Percentiles rank a stretch among this genome's conserved stretches.
Conservation (phyloP, 768 basidiomycete species). For the Boletales sp. region DNA sequence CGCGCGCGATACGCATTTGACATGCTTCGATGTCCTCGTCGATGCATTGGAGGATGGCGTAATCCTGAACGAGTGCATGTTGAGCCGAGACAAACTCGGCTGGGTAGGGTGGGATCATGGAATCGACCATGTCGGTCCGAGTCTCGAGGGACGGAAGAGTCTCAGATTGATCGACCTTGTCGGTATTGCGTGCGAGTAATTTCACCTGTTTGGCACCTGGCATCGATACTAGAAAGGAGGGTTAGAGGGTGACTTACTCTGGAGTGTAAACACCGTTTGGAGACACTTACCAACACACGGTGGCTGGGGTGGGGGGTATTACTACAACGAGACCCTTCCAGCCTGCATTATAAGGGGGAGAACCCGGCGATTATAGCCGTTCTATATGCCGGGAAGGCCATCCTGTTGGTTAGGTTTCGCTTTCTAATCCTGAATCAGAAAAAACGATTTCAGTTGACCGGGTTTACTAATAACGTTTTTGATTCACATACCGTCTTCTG, state of each 20-base stretch:
- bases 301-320: neutral
- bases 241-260: neutral
- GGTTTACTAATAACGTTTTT: neutral
- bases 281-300: constrained; percentile 7
- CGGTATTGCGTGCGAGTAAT: neutral
- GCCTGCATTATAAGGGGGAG: constrained; percentile 6
- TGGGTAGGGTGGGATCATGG: constrained; percentile 17
- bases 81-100: constrained; percentile 18
- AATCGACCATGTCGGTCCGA: constrained; percentile 17
- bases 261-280: neutral
- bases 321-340: neutral
- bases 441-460: constrained; percentile 3
- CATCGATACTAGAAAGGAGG: constrained; percentile 6
- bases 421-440: neutral
- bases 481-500: neutral
- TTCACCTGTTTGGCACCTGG: neutral
- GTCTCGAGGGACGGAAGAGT: neutral
- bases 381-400: neutral
- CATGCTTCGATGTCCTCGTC: constrained; percentile 18
- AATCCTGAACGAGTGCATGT: constrained; percentile 17
- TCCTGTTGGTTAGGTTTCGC: constrained; percentile 10
- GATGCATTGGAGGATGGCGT: constrained; percentile 12
- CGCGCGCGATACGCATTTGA: constrained; percentile 9
- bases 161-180: neutral
- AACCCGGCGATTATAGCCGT: neutral